Evolutionary conservation across 1,284 basidiomycete species (phyloP).

Genomic region (Trichosporon asahii): DNA sequence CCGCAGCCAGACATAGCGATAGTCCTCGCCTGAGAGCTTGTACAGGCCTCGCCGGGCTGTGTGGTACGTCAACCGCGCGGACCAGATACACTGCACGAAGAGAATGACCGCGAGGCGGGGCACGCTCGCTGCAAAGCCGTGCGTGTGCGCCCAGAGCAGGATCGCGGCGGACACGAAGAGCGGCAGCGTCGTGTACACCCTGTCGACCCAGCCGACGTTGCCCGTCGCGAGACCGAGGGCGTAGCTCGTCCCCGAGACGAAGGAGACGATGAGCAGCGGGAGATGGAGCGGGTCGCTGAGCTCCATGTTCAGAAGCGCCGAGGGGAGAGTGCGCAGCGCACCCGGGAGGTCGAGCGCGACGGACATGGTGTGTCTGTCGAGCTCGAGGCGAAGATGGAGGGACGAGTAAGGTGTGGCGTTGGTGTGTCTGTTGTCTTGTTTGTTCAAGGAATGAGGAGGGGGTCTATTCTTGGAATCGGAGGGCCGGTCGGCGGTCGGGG

Average conservation of each 20-base stretch:
- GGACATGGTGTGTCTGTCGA: neutral
- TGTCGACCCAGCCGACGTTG: slow-evolving; percentile 75
- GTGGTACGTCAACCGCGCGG: slow-evolving; percentile 69
- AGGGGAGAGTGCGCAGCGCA: neutral
- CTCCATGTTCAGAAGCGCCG: neutral
- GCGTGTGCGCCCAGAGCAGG: slow-evolving; percentile 57
- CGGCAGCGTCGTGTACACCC: slow-evolving; percentile 70
- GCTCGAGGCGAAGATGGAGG: neutral
- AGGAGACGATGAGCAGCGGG: slow-evolving; percentile 29
- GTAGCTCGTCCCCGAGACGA: slow-evolving; percentile 33
- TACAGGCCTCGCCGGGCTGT: slow-evolving; percentile 81
- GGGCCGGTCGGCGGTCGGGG: too few relatives aligned
- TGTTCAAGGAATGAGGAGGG: too few relatives aligned
- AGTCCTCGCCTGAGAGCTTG: slow-evolving; percentile 67
- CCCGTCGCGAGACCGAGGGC: slow-evolving; percentile 57
- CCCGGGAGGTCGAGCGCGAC: neutral
- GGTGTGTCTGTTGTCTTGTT: neutral
- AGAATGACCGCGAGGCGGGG: slow-evolving; percentile 71
- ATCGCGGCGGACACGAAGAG: slow-evolving; percentile 73
- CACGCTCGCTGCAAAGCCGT: slow-evolving; percentile 56
- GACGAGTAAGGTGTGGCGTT: neutral
- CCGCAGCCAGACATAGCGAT: slow-evolving; percentile 80
- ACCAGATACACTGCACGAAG: slow-evolving; percentile 63
- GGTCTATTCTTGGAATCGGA: neutral
- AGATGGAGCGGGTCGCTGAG: slow-evolving; percentile 35